Evolutionary conservation across 345 rosid species (phyloP).

Genomic region (Bruguiera sexangula): DNA sequence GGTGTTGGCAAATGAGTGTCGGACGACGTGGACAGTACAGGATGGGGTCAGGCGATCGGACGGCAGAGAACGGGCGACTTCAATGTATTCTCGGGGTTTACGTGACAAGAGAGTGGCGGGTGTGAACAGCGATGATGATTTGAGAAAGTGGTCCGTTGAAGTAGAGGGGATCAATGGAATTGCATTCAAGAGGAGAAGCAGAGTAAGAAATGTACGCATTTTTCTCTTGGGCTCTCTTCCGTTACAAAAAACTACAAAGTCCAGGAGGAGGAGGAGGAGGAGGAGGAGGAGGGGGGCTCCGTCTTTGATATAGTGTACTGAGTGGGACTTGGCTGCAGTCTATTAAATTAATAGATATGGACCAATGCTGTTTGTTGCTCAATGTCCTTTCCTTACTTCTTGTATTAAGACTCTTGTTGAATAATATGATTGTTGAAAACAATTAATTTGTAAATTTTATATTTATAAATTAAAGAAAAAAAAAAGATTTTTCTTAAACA

Average conservation of each 20-base stretch:
- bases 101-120: background rate
- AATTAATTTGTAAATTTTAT: too few species aligned
- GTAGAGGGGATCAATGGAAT: slow-evolving; percentile 11
- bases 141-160: slow-evolving; percentile 39
- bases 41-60: slow-evolving; percentile 52
- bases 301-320: background rate
- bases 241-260: too few species aligned
- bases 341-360: too few species aligned
- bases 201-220: slow-evolving; percentile 1
- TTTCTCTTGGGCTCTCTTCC: background rate
- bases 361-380: too few species aligned
- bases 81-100: slow-evolving; percentile 46
- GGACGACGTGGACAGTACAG: slow-evolving; percentile 50
- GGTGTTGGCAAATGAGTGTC: slow-evolving; percentile 81
- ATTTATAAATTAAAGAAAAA: too few species aligned
- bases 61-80: slow-evolving; percentile 52
- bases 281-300: background rate
- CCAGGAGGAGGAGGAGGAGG: too few species aligned
- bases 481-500: too few species aligned
- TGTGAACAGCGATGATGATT: slow-evolving; percentile 11
- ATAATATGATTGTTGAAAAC: too few species aligned
- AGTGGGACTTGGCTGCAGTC: too few species aligned
- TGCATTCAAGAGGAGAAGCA: slow-evolving; percentile 20
- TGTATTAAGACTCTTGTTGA: too few species aligned
- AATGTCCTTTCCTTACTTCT: too few species aligned